A percentile compares a stretch with the other conserved stretches of the same genome.
These are phyloP conservation scores for Albugo laibachii DNA, from an alignment of 352 stramenopile genomes.

Conservation along the genomic window DNA sequence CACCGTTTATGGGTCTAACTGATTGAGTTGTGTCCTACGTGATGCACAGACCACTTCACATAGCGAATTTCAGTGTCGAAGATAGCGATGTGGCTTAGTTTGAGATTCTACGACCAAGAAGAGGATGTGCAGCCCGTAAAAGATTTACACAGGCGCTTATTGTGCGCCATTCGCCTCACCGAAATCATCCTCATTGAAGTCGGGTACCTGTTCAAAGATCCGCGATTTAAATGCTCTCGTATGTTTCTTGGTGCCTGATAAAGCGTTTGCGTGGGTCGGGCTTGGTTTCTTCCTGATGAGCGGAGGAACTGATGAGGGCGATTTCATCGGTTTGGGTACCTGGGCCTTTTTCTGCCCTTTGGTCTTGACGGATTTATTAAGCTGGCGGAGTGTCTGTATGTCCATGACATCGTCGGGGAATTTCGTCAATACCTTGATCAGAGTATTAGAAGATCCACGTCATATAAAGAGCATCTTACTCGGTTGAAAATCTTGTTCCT, in stretches of 20 bases:
- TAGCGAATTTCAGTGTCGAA: too few species aligned
- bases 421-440: constrained; percentile 23
- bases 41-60: too few species aligned
- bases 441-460: background rate
- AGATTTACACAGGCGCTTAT: too few species aligned
- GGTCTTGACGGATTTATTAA: constrained; percentile 45
- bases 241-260: constrained; percentile 21
- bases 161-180: too few species aligned
- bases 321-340: constrained; percentile 14
- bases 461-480: constrained; percentile 11
- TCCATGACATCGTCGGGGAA: constrained; percentile 47
- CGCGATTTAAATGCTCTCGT: constrained; percentile 67
- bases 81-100: too few species aligned
- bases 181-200: constrained; percentile 43
- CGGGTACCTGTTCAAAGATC: constrained; percentile 40
- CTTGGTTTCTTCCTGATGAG: constrained; percentile 15
- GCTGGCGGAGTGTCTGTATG: constrained; percentile 30
- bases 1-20: too few species aligned
- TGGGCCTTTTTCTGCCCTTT: constrained; percentile 29
- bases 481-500: constrained; percentile 69
- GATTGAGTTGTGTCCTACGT: too few species aligned
- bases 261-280: constrained; percentile 2
- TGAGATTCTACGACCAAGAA: too few species aligned
- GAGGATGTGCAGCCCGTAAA: too few species aligned
- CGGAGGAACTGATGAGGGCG: background rate